Evolutionary conservation across 768 basidiomycete genomes (phyloP).

Genomic region (Tephrocybe sp.): DNA sequence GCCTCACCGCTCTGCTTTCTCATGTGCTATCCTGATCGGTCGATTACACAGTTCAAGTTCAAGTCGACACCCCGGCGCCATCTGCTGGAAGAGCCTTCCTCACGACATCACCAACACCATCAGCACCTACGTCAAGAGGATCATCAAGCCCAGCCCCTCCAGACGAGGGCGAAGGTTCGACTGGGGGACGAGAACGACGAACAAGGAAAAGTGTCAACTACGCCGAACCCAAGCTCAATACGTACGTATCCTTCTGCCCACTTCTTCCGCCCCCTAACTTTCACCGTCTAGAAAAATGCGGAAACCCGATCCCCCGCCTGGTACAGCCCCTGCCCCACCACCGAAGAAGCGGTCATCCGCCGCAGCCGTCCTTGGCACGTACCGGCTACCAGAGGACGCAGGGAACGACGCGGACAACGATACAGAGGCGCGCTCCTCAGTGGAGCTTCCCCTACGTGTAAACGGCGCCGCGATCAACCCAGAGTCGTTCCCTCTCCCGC

Average conservation of each 20-base stretch:
- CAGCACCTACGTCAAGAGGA: conserved; percentile 48
- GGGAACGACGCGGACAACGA: conserved; percentile 36
- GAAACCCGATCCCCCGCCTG: conserved; percentile 65
- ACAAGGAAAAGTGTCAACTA: conserved; percentile 83
- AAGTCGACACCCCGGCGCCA: conserved; percentile 11
- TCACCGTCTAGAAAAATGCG: conserved; percentile 75
- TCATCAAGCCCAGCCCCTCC: conserved; percentile 45
- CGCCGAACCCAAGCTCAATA: conserved; percentile 85
- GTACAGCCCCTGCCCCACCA: conserved; percentile 20
- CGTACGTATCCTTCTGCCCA: conserved; percentile 45
- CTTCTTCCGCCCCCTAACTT: not conserved
- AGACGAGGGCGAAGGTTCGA: conserved; percentile 29
- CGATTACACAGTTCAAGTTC: conserved; percentile 18
- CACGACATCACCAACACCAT: conserved; percentile 35
- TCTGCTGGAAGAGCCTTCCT: conserved; percentile 19
- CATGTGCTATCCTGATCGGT: not conserved
- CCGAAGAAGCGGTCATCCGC: conserved; percentile 50
- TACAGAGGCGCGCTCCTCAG: conserved; percentile 37
- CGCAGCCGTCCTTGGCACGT: conserved; percentile 36
- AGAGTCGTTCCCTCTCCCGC: conserved; percentile 34
- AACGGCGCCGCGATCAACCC: conserved; percentile 31
- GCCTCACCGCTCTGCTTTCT: conserved; percentile 1
- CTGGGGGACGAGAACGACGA: conserved; percentile 54
- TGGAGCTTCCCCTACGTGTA: conserved; percentile 26
- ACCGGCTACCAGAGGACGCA: conserved; percentile 26